These are phyloP conservation scores for Quercus tomentella DNA, from an alignment of 331 rosid genomes.

Conservation along the genomic window DNA sequence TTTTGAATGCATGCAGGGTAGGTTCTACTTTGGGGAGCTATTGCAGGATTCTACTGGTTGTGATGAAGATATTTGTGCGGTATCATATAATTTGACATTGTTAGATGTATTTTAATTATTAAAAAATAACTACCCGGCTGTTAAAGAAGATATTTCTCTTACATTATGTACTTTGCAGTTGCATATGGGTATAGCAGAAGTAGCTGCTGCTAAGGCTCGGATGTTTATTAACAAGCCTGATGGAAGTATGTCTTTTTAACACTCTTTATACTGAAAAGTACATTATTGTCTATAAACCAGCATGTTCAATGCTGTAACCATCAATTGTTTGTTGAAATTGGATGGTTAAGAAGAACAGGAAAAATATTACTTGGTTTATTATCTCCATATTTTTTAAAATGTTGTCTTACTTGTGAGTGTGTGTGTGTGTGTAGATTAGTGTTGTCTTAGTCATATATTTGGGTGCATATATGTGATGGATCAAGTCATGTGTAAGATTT, in stretches of 20 bases:
- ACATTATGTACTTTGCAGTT: constrained; percentile 49
- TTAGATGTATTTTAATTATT: constrained; percentile 8
- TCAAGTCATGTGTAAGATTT: neutral
- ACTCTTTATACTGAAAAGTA: neutral
- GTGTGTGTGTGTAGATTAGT: neutral
- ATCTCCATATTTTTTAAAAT: neutral
- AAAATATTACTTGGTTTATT: neutral
- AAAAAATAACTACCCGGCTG: neutral
- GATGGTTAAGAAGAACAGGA: neutral
- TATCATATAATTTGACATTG: constrained; percentile 21
- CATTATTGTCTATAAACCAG: neutral
- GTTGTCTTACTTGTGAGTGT: neutral
- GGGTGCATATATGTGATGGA: neutral
- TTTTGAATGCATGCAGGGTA: constrained; percentile 64
- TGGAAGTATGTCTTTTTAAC: constrained; percentile 68
- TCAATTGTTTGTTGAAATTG: neutral
- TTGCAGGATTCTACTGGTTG: constrained; percentile 60
- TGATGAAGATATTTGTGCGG: constrained; percentile 75
- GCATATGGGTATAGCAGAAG: constrained; percentile 93
- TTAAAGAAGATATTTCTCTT: constrained; percentile 14
- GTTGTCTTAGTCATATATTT: neutral
- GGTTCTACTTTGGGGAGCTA: constrained; percentile 92
- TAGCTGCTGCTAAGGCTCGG: constrained; percentile 99
- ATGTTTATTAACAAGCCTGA: constrained; percentile 98
- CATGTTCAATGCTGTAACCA: neutral